These are phyloP conservation scores for Pleodorina starrii DNA, from an alignment of 139 green algal species.

Conservation along the genomic window DNA sequence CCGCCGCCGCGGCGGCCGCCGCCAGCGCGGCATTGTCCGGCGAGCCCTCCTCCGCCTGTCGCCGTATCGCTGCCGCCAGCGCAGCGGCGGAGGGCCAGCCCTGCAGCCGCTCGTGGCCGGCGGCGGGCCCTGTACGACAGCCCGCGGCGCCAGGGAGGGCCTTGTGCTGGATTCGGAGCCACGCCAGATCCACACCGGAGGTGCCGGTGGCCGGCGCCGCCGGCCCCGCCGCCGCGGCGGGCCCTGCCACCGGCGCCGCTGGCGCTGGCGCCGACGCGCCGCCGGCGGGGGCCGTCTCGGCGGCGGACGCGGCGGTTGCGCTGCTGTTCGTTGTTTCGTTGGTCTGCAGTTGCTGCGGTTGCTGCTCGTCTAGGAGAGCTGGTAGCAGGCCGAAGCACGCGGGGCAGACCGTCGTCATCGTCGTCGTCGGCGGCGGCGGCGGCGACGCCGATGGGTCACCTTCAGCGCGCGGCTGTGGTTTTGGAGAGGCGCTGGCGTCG, in stretches of 20 bases:
- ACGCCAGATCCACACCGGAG: background rate
- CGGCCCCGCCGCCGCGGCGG: background rate
- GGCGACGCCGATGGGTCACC: too few relatives aligned
- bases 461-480: too few relatives aligned
- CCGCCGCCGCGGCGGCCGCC: background rate
- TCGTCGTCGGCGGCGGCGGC: too few relatives aligned
- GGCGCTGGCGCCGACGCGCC: background rate
- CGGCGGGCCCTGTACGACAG: background rate
- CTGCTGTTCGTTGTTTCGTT: background rate
- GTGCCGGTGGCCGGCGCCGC: background rate
- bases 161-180: constrained; percentile 21
- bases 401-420: background rate
- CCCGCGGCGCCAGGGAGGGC: background rate
- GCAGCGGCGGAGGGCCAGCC: background rate
- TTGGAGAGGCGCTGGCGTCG: background rate
- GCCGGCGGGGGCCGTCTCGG: background rate
- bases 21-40: background rate
- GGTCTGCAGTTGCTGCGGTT: background rate
- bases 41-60: background rate
- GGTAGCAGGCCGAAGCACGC: constrained; percentile 27
- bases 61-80: background rate
- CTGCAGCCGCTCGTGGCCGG: background rate
- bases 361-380: background rate
- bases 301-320: too few relatives aligned
- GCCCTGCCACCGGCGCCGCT: background rate